A percentile compares a stretch with the other conserved stretches of the same genome.
Conservation (phyloP, 2,329 filamentous ascomycete species). For the Fusarium sp. region DNA sequence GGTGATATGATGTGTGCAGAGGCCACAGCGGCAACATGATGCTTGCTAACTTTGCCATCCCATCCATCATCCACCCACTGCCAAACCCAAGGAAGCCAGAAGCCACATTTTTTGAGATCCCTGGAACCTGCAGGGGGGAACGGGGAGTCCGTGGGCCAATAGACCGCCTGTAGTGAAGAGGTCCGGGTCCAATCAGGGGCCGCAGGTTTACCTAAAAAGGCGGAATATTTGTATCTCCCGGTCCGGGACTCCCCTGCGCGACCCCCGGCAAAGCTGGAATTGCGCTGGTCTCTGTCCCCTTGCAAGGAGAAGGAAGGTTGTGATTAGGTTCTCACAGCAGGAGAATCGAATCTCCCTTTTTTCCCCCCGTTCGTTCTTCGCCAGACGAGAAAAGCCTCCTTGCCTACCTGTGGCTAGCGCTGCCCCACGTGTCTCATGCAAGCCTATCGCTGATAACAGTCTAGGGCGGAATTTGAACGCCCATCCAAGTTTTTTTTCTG, state of each 20-base stretch:
- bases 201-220: constrained; percentile 10
- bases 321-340: constrained; percentile 30
- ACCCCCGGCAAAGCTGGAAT: constrained; percentile 4
- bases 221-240: constrained; percentile 27
- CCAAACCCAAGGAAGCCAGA: neutral
- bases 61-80: neutral
- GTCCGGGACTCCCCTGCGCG: constrained; percentile 3
- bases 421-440: constrained; percentile 28
- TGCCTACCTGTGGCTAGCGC: neutral
- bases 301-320: constrained; percentile 17
- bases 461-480: constrained; percentile 11
- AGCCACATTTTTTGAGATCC: constrained; percentile 14
- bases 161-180: constrained; percentile 7
- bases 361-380: neutral
- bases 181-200: constrained; percentile 29
- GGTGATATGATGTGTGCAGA: constrained; percentile 9
- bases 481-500: constrained; percentile 8
- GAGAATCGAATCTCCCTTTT: neutral
- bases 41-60: constrained; percentile 4
- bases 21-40: neutral
- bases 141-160: constrained; percentile 32
- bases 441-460: constrained; percentile 21
- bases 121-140: constrained; percentile 14
- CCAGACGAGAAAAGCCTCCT: neutral
- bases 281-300: constrained; percentile 7